phyloP scores from a whole-genome alignment of 306 rosid genomes.

The Sophora flavescens region DNA sequence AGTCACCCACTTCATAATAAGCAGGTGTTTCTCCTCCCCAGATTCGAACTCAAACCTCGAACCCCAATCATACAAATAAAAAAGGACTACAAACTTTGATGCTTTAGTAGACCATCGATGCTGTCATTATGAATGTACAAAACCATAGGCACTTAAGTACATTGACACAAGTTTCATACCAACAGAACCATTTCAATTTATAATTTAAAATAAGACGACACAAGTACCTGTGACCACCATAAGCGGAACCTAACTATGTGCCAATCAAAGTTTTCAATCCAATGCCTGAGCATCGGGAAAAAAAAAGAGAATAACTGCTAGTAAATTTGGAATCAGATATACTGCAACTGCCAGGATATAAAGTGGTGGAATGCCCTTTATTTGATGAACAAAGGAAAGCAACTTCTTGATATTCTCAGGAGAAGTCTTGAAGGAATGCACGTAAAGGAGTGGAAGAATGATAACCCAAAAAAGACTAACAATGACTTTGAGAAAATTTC shows the following conservation, averaged over 20 bases:
- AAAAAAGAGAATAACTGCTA: slow-evolving; percentile 75
- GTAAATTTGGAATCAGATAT: slow-evolving; percentile 85
- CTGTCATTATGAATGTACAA: neutral
- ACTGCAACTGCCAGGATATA: slow-evolving; percentile 80
- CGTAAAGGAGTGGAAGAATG: slow-evolving; percentile 76
- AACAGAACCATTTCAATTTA: slow-evolving; percentile 12
- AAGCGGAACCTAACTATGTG: slow-evolving; percentile 82
- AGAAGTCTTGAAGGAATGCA: slow-evolving; percentile 57
- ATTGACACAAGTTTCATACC: slow-evolving; percentile 27
- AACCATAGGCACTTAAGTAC: neutral
- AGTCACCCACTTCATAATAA: slow-evolving; percentile 3
- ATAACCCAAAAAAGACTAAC: slow-evolving; percentile 84
- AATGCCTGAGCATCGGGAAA: slow-evolving; percentile 95
- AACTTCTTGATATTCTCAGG: slow-evolving; percentile 51
- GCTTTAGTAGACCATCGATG: neutral
- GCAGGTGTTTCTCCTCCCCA: slow-evolving; percentile 19
- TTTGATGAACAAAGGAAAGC: slow-evolving; percentile 61
- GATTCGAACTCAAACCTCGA: neutral
- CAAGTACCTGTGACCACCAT: slow-evolving; percentile 98
- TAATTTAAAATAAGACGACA: slow-evolving; percentile 13
- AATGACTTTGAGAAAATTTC: slow-evolving; percentile 82
- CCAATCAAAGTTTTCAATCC: slow-evolving; percentile 99
- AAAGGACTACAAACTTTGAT: neutral
- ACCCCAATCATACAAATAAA: neutral
- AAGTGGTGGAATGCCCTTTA: slow-evolving; percentile 72